Evolutionary conservation across 1,284 basidiomycete species (phyloP).

Genomic region (Serendipita sp.): DNA sequence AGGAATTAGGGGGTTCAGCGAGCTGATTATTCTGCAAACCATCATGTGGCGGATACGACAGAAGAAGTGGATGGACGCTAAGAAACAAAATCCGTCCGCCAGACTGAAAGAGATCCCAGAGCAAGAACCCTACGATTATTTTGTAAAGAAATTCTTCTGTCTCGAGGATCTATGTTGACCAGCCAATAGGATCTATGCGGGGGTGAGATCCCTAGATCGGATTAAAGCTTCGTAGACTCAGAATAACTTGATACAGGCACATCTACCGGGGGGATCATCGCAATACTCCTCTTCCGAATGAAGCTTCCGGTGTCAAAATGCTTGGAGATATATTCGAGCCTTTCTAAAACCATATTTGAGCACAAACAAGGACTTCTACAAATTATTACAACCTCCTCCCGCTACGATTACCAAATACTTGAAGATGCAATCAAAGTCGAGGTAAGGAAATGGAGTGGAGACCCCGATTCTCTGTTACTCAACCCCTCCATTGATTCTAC

Average conservation of each 20-base stretch:
- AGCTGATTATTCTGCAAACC: slow-evolving; percentile 20
- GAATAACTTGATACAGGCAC: not conserved
- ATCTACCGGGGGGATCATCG: slow-evolving; percentile 20
- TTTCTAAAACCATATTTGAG: slow-evolving; percentile 21
- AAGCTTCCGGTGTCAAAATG: slow-evolving; percentile 23
- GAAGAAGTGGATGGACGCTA: not conserved
- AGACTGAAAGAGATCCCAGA: slow-evolving; percentile 9
- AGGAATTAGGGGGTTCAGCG: slow-evolving; percentile 23
- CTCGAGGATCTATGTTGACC: not conserved
- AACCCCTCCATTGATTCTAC: too few relatives aligned
- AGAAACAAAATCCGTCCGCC: slow-evolving; percentile 8
- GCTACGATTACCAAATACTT: too few relatives aligned
- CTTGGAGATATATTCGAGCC: slow-evolving; percentile 18
- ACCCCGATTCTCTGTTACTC: too few relatives aligned
- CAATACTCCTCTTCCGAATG: slow-evolving; percentile 26
- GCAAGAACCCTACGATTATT: slow-evolving; percentile 21
- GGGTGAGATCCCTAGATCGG: slow-evolving; percentile 14
- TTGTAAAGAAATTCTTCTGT: slow-evolving; percentile 10
- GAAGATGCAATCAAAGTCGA: too few relatives aligned
- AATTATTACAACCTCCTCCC: too few relatives aligned
- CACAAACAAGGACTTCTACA: too few relatives aligned
- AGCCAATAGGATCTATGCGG: slow-evolving; percentile 20
- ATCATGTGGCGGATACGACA: slow-evolving; percentile 17
- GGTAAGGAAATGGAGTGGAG: too few relatives aligned
- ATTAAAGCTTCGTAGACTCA: too few relatives aligned